Evolutionary conservation across 495 filamentous ascomycete species (phyloP), one percentile per base, ranked within the genome.

Genomic region (Hypoxylon cercidicola): DNA sequence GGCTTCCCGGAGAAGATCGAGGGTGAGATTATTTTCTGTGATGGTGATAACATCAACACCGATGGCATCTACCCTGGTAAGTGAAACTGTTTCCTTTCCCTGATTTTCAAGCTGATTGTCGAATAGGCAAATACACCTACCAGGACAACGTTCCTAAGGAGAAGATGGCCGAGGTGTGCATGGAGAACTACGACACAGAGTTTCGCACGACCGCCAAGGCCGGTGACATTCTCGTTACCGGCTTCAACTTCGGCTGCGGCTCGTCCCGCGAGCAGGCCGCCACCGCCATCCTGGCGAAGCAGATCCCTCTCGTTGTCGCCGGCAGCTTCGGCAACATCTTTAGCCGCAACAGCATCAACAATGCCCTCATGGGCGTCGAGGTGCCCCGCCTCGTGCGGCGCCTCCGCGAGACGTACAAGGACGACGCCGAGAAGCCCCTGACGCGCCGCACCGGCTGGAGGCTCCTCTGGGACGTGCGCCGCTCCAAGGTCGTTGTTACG

Each of bases 271-370:
- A 97, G 69, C 94, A 98, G 12, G 75, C 93, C 2, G 93, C 93
- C 0, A 97, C 94, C 0, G 88, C 93, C 0, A 90, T 97, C 52
- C 82, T 97, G 0, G 94, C 94, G 0, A 92, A 90, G 75, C 72
- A 89, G 63, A 96, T 98, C 53, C 90, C 87, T 0, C 81, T 98
- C 0, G 93, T 97, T 11, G 88, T 96, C 0, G 82, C 90, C 0
- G 93, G 92, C 10, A 93, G 89, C 75, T 95, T 97, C 66, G 88
- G 91, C 2, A 97, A 94, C 71, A 97, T 96, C 64, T 97, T 97
- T 73, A 82, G 80, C 60, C 79, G 93, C 6, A 97, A 97, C 77
- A 89, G 87, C 67, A 94, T 98, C 79, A 97, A 97, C 76, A 98
- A 97, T 61, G 93, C 90, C 0, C 78, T 98, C 11, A 87, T 96